Evolutionary conservation across 2,329 filamentous ascomycete genomes (phyloP), one percentile per base, ranked within the genome.

Genomic region (Diaporthe citri): DNA sequence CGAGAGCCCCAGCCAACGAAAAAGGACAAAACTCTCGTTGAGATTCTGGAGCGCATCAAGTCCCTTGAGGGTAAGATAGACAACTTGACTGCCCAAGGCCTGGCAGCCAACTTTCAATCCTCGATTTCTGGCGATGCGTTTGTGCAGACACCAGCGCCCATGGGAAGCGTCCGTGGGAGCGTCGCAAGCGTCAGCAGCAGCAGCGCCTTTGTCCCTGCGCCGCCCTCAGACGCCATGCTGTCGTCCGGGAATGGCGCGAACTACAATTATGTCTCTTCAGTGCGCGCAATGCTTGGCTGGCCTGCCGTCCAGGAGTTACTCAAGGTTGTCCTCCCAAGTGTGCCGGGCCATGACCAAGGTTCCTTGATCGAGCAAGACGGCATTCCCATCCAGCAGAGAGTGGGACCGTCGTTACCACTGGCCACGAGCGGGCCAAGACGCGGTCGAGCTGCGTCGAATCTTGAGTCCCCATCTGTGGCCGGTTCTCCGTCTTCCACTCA

Each of bases 1-100:
- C 85, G 89, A 78, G 89, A 91, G 77, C 89, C 90, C 36, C 87
- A 88, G 78, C 90, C 90, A 48, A 92, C 90, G 71, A 92, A 92
- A 52, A 92, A 92, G 82, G 90, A 92, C 80, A 91, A 90, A 81
- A 92, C 90, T 3, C 84, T 92, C 78, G 86, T 90, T 56, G 89
- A 92, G 79, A 91, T 92, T 71, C 83, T 92, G 41, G 89, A 91
- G 64, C 85, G 87, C 15, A 83, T 92, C 70, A 89, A 87, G 76
- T 85, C 82, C 71, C 82, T 92, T 59, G 89, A 91, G 79, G 84
- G 80, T 71, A 91, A 91, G 80, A 86, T 92, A 77, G 89, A 92
- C 77, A 81, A 77, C 69, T 73, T 87, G 41, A 80, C 78, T 72
- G 70, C 81, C 67, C 81, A 79, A 79, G 81, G 72, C 9, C 34